Evolutionary conservation across 1,284 basidiomycete species (phyloP), one percentile per base, ranked within the genome.

Genomic region (Fomitopsis schrenkii): DNA sequence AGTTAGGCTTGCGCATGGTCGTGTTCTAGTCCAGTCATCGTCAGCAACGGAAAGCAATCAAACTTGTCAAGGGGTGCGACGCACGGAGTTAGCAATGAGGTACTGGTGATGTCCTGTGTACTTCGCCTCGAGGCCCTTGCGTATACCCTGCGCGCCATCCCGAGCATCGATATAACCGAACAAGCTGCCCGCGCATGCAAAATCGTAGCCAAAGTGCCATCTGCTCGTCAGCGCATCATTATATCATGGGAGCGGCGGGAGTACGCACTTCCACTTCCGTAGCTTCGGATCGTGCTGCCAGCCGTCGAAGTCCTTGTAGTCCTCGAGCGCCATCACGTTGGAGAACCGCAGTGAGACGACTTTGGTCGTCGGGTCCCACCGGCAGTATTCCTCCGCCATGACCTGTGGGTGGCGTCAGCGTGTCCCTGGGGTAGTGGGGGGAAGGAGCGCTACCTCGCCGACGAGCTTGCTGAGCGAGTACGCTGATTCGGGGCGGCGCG

Each of bases 381-480:
- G 60, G 28, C 44, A 48, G 38, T 58, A 61, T 33, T 61, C 56
- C 26, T 55, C 55, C 2, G 60, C 40, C 52, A 61, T 61, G 5
- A 61, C 60, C 60, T 61, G 52, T 44, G 22, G 22, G 9, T 35
- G 2, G 17, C 9, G 46, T 40, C 3, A 45, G 38, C 9, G 5
- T 14, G 57, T 12, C n/a, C 10, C n/a, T 10, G 42, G 5, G 19
- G 17, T 38, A 12, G 33, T 17, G 36, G 44, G 30, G 1, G 40
- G 15, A 10, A 19, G 6, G 28, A 48, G 22, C 30, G 19, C 8
- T 22, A 58, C 60, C 57, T 61, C 60, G 15, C 60, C 60, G 42
- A 61, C 60, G 44, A 61, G 57, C 57, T 61, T 61, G 38, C 60
- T 61, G 22, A 61, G 60, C 6, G 60, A 61, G 52, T 61, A 61